Evolutionary conservation across 768 basidiomycete genomes (phyloP).

Genomic region (Collybiopsis confluens): DNA sequence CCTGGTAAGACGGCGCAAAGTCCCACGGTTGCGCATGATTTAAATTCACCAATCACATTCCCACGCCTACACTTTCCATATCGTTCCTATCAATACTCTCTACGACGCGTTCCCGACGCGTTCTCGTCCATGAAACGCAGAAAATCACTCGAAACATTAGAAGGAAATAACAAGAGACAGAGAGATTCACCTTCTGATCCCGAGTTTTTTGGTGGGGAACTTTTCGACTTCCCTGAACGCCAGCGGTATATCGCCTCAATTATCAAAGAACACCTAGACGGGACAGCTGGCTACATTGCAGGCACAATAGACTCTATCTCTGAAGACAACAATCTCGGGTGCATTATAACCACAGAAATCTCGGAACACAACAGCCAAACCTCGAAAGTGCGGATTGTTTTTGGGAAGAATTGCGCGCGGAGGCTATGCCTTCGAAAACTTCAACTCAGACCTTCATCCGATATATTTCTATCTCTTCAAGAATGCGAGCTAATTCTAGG

Average conservation of each 20-base stretch:
- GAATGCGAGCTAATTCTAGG: not conserved
- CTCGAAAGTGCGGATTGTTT: not conserved
- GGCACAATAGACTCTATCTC: not conserved
- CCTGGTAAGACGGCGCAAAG: no score
- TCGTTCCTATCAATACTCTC: no score
- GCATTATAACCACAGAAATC: not conserved
- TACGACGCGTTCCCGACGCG: not conserved
- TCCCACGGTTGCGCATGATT: no score
- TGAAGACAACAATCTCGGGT: no score
- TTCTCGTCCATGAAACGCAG: not conserved
- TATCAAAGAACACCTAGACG: not conserved
- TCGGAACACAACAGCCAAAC: not conserved
- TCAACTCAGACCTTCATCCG: not conserved
- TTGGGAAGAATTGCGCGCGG: not conserved
- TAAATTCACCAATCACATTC: no score
- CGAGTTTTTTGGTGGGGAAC: not conserved
- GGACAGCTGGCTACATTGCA: not conserved
- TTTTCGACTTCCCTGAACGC: constrained; percentile 5
- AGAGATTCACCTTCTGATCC: not conserved
- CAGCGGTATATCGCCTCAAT: constrained; percentile 1
- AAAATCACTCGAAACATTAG: no score
- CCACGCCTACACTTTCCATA: no score
- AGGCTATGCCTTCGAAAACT: not conserved
- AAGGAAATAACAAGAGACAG: not conserved
- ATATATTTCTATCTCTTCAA: not conserved